phyloP scores from a whole-genome alignment of 768 basidiomycete species.

The Psilocybe cyanescens region DNA sequence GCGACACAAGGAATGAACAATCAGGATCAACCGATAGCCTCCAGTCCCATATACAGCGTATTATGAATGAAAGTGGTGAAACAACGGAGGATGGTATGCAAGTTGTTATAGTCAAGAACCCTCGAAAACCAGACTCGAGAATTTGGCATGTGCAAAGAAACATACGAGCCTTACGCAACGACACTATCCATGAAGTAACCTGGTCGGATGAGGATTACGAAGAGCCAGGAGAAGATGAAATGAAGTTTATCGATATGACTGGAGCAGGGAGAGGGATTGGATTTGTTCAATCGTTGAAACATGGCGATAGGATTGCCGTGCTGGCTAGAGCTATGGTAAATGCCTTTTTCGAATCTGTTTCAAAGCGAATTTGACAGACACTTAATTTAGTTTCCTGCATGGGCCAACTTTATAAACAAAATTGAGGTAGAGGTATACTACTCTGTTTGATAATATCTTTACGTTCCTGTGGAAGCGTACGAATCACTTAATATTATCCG shows the following conservation, averaged over 20 bases:
- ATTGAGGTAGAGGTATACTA: constrained; percentile 8
- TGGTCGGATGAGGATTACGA: constrained; percentile 7
- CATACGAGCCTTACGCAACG: constrained; percentile 1
- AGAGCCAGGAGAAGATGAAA: constrained; percentile 2
- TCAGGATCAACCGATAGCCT: not conserved
- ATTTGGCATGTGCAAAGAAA: constrained; percentile 13
- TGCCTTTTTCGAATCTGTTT: not conserved
- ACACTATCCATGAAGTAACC: constrained; percentile 2
- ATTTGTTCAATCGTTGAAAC: constrained; percentile 4
- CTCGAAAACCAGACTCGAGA: not conserved
- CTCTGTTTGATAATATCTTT: constrained; percentile 2
- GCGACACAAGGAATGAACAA: not conserved
- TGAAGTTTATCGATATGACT: constrained; percentile 7
- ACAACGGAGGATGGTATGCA: not conserved
- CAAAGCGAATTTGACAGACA: not conserved
- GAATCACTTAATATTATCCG: not conserved
- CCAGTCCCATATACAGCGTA: not conserved
- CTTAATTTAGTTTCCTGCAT: constrained; percentile 5
- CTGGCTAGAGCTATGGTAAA: constrained; percentile 5
- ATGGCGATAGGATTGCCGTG: constrained; percentile 9
- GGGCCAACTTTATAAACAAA: constrained; percentile 1
- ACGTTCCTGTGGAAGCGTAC: not conserved
- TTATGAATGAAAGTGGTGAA: not conserved
- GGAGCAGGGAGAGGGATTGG: constrained; percentile 11
- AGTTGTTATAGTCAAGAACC: constrained; percentile 1